These are phyloP conservation scores for Mallotus nudiflorus DNA, from an alignment of 345 rosid genomes.

Conservation along the genomic window DNA sequence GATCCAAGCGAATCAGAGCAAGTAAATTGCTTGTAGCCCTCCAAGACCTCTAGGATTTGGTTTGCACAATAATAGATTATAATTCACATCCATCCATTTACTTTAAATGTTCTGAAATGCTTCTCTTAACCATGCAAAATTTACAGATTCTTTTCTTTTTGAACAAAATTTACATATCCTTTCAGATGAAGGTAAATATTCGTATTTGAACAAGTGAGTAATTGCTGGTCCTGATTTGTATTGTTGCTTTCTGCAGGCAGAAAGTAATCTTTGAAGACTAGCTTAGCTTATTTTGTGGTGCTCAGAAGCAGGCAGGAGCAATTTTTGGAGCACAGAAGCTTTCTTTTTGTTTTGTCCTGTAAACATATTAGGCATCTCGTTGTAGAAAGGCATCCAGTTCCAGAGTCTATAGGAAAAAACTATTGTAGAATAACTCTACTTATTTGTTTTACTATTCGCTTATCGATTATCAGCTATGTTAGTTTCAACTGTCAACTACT, in stretches of 20 bases:
- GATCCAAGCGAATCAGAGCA: constrained; percentile 37
- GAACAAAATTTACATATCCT: background rate
- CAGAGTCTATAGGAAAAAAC: no score
- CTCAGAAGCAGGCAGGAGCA: no score
- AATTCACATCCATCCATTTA: background rate
- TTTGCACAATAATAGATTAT: background rate
- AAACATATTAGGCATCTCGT: no score
- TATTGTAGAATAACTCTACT: no score
- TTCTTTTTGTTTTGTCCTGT: no score
- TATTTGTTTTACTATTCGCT: no score
- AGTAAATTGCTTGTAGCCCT: constrained; percentile 28
- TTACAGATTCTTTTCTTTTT: background rate
- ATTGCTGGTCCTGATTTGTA: background rate
- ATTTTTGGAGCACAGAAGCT: no score
- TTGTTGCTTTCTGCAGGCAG: background rate
- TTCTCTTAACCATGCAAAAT: background rate
- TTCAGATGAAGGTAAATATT: background rate
- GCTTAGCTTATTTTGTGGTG: background rate
- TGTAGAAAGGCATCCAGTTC: no score
- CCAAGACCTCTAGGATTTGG: background rate
- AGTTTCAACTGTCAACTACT: no score
- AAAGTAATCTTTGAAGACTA: background rate
- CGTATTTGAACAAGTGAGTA: background rate
- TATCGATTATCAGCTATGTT: no score
- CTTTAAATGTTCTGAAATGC: background rate